Evolutionary conservation across 1,139 yeast species (phyloP).

Genomic region (Debaryomyces sp.): DNA sequence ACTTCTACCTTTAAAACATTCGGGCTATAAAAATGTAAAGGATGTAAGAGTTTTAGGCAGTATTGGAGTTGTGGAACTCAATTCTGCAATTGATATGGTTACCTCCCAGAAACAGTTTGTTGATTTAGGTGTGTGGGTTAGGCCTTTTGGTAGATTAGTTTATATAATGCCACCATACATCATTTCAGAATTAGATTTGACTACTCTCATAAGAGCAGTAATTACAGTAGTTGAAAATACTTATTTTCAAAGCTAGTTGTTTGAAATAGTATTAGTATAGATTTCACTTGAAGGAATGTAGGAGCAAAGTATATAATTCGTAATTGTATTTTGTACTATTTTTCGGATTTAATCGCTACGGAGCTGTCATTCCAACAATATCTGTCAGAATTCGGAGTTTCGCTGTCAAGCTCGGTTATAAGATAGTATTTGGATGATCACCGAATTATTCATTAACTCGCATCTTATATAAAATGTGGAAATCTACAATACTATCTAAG

Average conservation of each 20-base stretch:
- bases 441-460: neutral
- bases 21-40: neutral
- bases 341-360: neutral
- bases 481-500: neutral
- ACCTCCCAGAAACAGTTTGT: slow-evolving; percentile 21
- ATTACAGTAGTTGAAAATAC: neutral
- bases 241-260: too few species aligned
- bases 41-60: slow-evolving; percentile 18
- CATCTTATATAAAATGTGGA: neutral
- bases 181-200: slow-evolving; percentile 18
- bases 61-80: slow-evolving; percentile 28
- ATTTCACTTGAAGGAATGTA: too few species aligned
- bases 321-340: too few species aligned
- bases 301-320: too few species aligned
- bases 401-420: neutral
- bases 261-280: neutral
- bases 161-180: slow-evolving; percentile 30
- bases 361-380: too few species aligned
- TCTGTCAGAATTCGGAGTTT: neutral
- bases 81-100: slow-evolving; percentile 17
- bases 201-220: slow-evolving; percentile 9
- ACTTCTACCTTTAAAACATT: slow-evolving; percentile 7
- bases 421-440: neutral
- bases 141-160: slow-evolving; percentile 24
- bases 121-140: slow-evolving; percentile 21